A percentile compares a stretch with the other conserved stretches of the same genome.
Conservation (phyloP, 148 eudicot genomes). For the Beta vulgaris region DNA sequence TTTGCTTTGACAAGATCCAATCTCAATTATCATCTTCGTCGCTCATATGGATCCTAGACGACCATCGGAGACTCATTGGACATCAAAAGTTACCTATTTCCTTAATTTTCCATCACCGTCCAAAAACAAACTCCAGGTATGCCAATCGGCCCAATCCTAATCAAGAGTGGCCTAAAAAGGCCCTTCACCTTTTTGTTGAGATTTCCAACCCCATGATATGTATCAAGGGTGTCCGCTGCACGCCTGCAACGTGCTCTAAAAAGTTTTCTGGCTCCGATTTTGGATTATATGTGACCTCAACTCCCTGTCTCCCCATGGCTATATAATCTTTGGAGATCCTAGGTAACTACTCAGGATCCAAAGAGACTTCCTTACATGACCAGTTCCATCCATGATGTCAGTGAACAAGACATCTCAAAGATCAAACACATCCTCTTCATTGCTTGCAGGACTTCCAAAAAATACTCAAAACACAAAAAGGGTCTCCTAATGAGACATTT, state of each 20-base stretch:
- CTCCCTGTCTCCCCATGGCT: too few species aligned
- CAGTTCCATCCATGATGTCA: too few species aligned
- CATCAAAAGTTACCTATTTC: too few species aligned
- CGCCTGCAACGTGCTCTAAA: not conserved
- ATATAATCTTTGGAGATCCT: not conserved
- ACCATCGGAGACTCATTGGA: not conserved
- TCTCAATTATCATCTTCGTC: not conserved
- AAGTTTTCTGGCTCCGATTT: not conserved
- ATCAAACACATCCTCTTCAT: not conserved
- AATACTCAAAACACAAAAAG: not conserved
- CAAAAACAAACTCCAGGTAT: not conserved
- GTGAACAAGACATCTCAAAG: not conserved
- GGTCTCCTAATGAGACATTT: not conserved
- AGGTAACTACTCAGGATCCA: not conserved
- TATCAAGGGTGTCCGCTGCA: not conserved
- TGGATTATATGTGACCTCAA: too few species aligned
- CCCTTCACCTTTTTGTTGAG: not conserved
- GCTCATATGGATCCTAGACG: not conserved
- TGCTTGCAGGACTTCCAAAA: not conserved
- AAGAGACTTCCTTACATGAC: too few species aligned
- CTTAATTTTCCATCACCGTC: not conserved
- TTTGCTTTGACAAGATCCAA: not conserved
- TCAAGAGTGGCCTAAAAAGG: not conserved
- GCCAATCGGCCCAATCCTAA: not conserved
- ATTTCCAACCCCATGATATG: not conserved